These are phyloP conservation scores for Penicillium coffeae DNA, from an alignment of 495 filamentous ascomycete genomes.

Conservation along the genomic window DNA sequence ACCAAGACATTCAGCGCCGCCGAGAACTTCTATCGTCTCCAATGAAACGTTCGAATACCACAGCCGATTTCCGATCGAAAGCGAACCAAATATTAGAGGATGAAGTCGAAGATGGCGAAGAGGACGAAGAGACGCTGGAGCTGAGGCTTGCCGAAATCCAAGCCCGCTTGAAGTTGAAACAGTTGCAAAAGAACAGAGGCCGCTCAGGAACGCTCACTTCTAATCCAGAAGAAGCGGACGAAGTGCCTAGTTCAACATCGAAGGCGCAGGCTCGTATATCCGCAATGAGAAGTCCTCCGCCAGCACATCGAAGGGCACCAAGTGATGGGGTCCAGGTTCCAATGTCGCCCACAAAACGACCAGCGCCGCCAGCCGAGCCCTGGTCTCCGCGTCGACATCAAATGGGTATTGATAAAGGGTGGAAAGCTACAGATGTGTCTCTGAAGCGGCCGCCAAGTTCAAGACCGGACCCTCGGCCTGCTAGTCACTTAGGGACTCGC, in stretches of 20 bases:
- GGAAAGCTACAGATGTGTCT: constrained; percentile 78
- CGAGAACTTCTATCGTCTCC: constrained; percentile 65
- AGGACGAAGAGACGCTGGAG: constrained; percentile 87
- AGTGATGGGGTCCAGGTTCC: constrained; percentile 66
- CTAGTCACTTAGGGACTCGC: constrained; percentile 31
- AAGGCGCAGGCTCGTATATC: constrained; percentile 15
- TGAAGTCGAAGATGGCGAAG: constrained; percentile 50
- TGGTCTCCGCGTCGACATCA: constrained; percentile 74
- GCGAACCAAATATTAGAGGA: constrained; percentile 32
- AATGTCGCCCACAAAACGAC: constrained; percentile 65
- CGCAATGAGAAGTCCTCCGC: constrained; percentile 23
- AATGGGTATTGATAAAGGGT: constrained; percentile 86
- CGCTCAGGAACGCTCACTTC: constrained; percentile 28
- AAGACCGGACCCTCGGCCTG: constrained; percentile 20
- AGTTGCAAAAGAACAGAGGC: constrained; percentile 59
- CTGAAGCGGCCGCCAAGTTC: constrained; percentile 65
- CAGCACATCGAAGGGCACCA: constrained; percentile 10
- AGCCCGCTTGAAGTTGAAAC: constrained; percentile 83
- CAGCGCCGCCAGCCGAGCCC: constrained; percentile 45
- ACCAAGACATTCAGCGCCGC: constrained; percentile 60
- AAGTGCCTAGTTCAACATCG: constrained; percentile 18
- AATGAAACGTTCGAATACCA: constrained; percentile 45
- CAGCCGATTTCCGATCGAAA: constrained; percentile 35
- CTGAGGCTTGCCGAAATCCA: constrained; percentile 82
- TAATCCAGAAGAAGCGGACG: constrained; percentile 21